These are phyloP conservation scores for Fraxinus greggii DNA, from an alignment of 305 asterid species.

Conservation along the genomic window DNA sequence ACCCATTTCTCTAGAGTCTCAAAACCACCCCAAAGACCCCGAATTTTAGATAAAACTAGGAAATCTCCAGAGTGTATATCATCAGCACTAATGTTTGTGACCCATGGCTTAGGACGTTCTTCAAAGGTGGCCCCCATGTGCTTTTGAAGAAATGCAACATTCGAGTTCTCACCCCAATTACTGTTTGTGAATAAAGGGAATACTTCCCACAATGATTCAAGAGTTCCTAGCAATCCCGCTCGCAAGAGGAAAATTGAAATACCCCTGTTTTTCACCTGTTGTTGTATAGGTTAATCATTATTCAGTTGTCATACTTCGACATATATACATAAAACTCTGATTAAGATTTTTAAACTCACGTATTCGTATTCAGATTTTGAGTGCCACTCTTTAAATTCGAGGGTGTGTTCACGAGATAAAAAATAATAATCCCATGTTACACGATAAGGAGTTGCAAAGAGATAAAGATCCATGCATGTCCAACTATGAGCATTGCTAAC, in stretches of 20 bases:
- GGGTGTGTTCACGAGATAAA: slow-evolving; percentile 77
- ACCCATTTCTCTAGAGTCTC: slow-evolving; percentile 98
- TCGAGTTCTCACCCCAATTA: slow-evolving; percentile 76
- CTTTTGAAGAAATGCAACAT: slow-evolving; percentile 68
- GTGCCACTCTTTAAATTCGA: slow-evolving; percentile 83
- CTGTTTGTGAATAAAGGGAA: slow-evolving; percentile 80
- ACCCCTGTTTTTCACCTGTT: slow-evolving; percentile 73
- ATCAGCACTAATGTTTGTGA: slow-evolving; percentile 63
- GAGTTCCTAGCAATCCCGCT: slow-evolving; percentile 87
- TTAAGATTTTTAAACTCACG: slow-evolving; percentile 34
- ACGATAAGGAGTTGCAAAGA: slow-evolving; percentile 92
- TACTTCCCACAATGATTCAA: slow-evolving; percentile 87
- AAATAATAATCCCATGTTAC: slow-evolving; percentile 93
- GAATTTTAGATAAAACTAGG: slow-evolving; percentile 78
- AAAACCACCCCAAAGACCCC: slow-evolving; percentile 95
- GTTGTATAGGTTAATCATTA: slow-evolving; percentile 17
- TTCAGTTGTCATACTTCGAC: not conserved
- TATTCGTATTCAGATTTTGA: slow-evolving; percentile 68
- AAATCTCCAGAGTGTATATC: slow-evolving; percentile 93
- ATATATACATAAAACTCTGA: not conserved
- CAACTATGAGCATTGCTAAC: slow-evolving; percentile 75
- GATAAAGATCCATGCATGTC: slow-evolving; percentile 90
- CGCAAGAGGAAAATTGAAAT: slow-evolving; percentile 86
- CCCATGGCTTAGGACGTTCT: slow-evolving; percentile 89
- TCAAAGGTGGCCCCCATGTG: slow-evolving; percentile 86